Percentiles rank a stretch among this genome's conserved stretches.
phyloP scores from a whole-genome alignment of 2,329 filamentous ascomycete species.

The Neofusicoccum sp. region DNA sequence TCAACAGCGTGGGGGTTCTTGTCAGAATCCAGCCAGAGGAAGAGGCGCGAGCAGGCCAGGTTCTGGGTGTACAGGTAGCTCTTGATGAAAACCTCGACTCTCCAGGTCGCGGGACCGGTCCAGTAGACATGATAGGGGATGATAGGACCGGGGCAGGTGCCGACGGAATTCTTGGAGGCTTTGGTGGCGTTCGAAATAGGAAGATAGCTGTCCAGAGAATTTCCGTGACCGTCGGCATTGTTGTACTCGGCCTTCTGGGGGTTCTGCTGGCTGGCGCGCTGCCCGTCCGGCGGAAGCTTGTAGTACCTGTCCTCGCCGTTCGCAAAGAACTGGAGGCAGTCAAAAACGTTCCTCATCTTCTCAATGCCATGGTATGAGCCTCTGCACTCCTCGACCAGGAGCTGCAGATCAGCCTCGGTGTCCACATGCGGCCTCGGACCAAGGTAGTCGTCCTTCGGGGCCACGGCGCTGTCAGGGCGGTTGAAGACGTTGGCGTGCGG shows the following conservation, averaged over 20 bases:
- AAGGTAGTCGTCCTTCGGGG: conserved; percentile 55
- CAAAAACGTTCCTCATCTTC: conserved; percentile 58
- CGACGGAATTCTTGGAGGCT: conserved; percentile 45
- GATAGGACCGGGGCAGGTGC: conserved; percentile 58
- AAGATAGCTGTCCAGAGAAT: conserved; percentile 42
- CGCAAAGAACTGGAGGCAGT: conserved; percentile 56
- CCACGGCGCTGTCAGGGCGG: conserved; percentile 53
- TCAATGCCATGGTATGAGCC: conserved; percentile 56
- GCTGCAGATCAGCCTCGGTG: conserved; percentile 56
- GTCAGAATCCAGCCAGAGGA: conserved; percentile 59
- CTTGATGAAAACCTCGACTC: conserved; percentile 60
- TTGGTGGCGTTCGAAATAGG: conserved; percentile 38
- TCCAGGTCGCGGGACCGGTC: conserved; percentile 60
- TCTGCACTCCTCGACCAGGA: conserved; percentile 56
- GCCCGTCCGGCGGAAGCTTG: conserved; percentile 45
- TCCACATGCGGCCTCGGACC: conserved; percentile 56
- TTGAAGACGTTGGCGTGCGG: conserved; percentile 58
- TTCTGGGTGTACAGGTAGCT: conserved; percentile 61
- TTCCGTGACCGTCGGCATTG: conserved; percentile 46
- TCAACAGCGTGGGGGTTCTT: conserved; percentile 53
- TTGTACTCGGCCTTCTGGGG: conserved; percentile 47
- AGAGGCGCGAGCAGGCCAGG: conserved; percentile 56
- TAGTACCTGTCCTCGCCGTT: conserved; percentile 55
- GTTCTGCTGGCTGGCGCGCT: conserved; percentile 46
- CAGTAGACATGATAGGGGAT: conserved; percentile 60